Base-by-base conservation (phyloP, 2,329 filamentous ascomycete genomes). In the Huntiella decipiens region DNA sequence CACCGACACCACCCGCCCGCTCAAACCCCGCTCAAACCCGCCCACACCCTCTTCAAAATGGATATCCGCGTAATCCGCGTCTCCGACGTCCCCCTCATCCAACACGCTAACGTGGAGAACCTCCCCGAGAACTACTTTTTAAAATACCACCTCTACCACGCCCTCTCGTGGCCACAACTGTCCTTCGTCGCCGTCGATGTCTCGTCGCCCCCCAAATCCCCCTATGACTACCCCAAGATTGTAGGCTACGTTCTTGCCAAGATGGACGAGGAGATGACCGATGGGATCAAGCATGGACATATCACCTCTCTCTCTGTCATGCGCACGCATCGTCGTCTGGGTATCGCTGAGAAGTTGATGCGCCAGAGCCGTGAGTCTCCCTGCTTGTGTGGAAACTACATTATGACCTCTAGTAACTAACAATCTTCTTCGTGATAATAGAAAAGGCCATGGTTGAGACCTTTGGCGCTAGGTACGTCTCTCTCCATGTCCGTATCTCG, bases 111-210 rank as follows among this genome's bases (percentile, higher is more conserved):
- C 70, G 87, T 98, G 61, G 93, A 92, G 62, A 98, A 98, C 68
- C 74, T 98, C 45, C 91, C 91, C 53, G 91, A 98, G 65, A 98
- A 98, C 71, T 98, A 98, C 74, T 96, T 96, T 63, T 83, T 94
- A 66, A 98, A 98, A 73, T 98, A 98, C 73, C 98, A 98, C 69
- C 78, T 98, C 58, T 98, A 98, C 74, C 91, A 98, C 65, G 87
- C 88, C 12, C 77, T 96, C 54, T 93, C 86, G 56, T 98, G 91
- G 91, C 91, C 91, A 39, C 88, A 96, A 66, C 77, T 98, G 53
- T 88, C 81, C 64, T 96, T 87, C 64, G 88, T 98, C 48, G 91
- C 91, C 55, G 86, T 98, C 56, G 88, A 96, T 62, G 79, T 87
- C 48, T 82, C 81, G 15, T 76, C 85, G 33, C 82, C 85, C 32